Base-by-base conservation (phyloP, 441 rosid species). In the Raphanus hybrid region DNA sequence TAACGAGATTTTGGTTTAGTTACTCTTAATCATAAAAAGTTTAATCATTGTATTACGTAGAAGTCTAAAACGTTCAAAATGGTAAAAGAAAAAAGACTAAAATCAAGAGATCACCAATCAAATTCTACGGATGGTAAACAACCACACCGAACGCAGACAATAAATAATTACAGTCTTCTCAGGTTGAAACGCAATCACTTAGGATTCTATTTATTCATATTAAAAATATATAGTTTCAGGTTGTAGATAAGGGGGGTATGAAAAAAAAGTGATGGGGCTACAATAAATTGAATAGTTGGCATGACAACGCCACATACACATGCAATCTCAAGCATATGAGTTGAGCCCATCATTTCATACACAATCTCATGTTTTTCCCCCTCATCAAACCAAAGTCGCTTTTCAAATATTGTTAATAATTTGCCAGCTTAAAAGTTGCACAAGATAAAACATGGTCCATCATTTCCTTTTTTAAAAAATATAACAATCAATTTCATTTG, bases 321-420 rank as follows among this genome's bases (percentile, higher is more conserved):
- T 79, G 82, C 64, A 43, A 64, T 74, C 78, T 79, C 70, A 67
- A 69, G 35, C 75, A 74, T 79, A 4, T 62, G n/a, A 58, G 82
- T 79, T 79, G 82, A 79, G 69, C 82, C 79, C 82, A 79, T 79
- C 82, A 79, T 79, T 79, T 70, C 82, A 75, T 48, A 55, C 82
- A 74, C 82, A 74, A 75, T 57, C 82, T 79, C 78, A 70, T 79
- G 78, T 79, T 69, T 73, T 64, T 7, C n/a, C 62, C 62, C 0
- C 66, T 73, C 66, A 62, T 61, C 54, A 6, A 54, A 29, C 12
- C 14, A 73, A 67, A 78, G 74, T 55, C 34, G 23, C 78, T 69
- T 78, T 69, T 39, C 58, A 63, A 8, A 27, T 66, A 5, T 43
- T 32, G 29, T 43, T 39, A 27, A 69, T 70, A n/a, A 43, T 34